Evolutionary conservation across 768 basidiomycete species (phyloP), one percentile per base, ranked within the genome.

Genomic region (Kwoniella sp.): DNA sequence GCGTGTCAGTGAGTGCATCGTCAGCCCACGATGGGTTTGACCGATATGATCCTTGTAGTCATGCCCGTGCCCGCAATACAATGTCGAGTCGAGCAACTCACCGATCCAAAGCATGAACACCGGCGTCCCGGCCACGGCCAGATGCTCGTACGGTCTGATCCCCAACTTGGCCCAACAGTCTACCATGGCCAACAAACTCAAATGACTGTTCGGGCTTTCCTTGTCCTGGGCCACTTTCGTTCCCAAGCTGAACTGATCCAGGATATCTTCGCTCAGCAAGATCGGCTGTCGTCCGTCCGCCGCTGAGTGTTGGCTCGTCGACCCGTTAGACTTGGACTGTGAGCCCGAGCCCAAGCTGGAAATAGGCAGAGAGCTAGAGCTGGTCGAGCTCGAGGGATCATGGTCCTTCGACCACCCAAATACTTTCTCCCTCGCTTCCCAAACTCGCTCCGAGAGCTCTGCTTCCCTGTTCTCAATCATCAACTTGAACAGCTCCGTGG

Each of bases 181-280:
- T 22, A 97, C 96, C 93, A 99, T 98, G 17, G 94, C 93, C 54
- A 98, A 86, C 8, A 99, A 85, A 9, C 92, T 89, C 61, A 98
- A 87, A 79, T 99, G 95, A 0, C 92, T 94, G 78, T 98, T 97
- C 8, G 86, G 86, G 8, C 63, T 70, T 29, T 28, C 57, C 34
- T 11, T 60, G 53, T 45, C 47, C 25, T 47, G 48, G 25, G 51
- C 61, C 12, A 23, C 48, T 34, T 9, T 34, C 23, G 13, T 37
- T 48, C 57, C 59, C 5, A 97, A 85, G 58, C 90, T 90, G 79
- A 98, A 99, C 62, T 87, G 87, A 82, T 98, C 93, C 47, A 98
- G 85, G 22, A 96, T 83, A 63, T 88, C 86, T 70, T 93, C 90
- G 0, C 87, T 89, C 25, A 99, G 84, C 15, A 98, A 84, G 69